Conservation (phyloP, 1,139 yeast species). For the Yamadazyma dendronema region DNA sequence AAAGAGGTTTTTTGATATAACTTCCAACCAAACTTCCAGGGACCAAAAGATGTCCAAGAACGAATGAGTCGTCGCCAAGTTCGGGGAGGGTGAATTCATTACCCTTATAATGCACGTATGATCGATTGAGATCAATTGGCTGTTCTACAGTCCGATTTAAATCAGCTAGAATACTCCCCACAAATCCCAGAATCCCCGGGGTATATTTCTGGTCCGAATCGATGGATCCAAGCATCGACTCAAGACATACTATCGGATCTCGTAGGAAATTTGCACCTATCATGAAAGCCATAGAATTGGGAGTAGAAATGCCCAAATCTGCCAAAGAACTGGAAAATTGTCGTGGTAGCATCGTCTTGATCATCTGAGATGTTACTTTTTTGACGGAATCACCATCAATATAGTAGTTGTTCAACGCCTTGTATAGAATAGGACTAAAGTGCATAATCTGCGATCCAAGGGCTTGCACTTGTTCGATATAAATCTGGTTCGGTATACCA, state of each 20-base stretch:
- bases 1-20: background rate
- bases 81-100: constrained; percentile 12
- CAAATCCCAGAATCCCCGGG: constrained; percentile 1
- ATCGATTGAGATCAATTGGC: constrained; percentile 1
- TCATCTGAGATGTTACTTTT: background rate
- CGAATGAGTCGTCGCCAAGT: constrained; percentile 1
- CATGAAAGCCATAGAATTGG: background rate
- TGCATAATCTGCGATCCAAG: constrained; percentile 5
- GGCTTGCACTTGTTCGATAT: background rate
- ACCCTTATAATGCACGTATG: constrained; percentile 5
- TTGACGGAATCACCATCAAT: background rate
- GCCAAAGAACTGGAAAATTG: background rate
- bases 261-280: constrained; percentile 5
- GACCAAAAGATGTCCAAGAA: background rate
- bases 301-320: background rate
- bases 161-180: constrained; percentile 5
- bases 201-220: background rate
- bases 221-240: constrained; percentile 1
- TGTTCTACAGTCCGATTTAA: background rate
- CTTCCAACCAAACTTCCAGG: constrained; percentile 2
- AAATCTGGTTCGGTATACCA: constrained; percentile 3
- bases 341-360: background rate
- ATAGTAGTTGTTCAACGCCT: constrained; percentile 2
- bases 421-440: constrained; percentile 2
- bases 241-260: constrained; percentile 4